Percentiles rank a stretch among this genome's conserved stretches.
These are phyloP conservation scores for Immersiporthe knoxdaviesiana DNA, from an alignment of 2,329 filamentous ascomycete species.

Conservation along the genomic window DNA sequence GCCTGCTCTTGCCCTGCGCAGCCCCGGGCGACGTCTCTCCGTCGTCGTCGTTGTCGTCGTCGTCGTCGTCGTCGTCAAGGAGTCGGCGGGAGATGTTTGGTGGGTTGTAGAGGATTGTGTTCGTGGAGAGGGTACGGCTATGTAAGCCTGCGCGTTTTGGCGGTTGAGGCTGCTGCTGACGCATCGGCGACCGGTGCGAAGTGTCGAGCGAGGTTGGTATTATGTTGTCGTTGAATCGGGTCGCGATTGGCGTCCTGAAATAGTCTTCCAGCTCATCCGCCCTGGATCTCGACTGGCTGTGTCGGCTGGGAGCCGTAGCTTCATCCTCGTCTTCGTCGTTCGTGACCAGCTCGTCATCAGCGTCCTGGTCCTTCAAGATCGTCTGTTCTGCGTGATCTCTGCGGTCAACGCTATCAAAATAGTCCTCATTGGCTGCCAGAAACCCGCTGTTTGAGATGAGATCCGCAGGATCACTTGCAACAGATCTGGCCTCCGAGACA, in stretches of 20 bases:
- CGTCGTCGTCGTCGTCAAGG: slow-evolving; percentile 35
- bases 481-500: slow-evolving; percentile 61
- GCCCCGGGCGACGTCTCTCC: slow-evolving; percentile 49
- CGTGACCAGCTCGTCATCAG: slow-evolving; percentile 86
- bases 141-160: slow-evolving; percentile 55
- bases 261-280: slow-evolving; percentile 53
- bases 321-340: slow-evolving; percentile 73
- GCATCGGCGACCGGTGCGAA: slow-evolving; percentile 29
- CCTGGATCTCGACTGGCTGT: slow-evolving; percentile 16
- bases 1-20: slow-evolving; percentile 34
- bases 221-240: slow-evolving; percentile 41
- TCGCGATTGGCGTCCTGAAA: slow-evolving; percentile 55
- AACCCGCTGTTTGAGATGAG: slow-evolving; percentile 56
- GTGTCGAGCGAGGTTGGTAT: slow-evolving; percentile 40
- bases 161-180: slow-evolving; percentile 33
- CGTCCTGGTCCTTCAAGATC: slow-evolving; percentile 71
- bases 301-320: slow-evolving; percentile 35
- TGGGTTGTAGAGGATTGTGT: slow-evolving; percentile 84
- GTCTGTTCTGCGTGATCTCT: slow-evolving; percentile 38
- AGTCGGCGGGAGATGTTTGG: slow-evolving; percentile 30
- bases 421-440: slow-evolving; percentile 45
- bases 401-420: slow-evolving; percentile 21
- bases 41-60: slow-evolving; percentile 40
- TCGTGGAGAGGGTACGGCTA: slow-evolving; percentile 74
- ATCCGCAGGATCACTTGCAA: slow-evolving; percentile 67